These are phyloP conservation scores for Amanita thiersii DNA, from an alignment of 768 basidiomycete genomes.

Conservation along the genomic window DNA sequence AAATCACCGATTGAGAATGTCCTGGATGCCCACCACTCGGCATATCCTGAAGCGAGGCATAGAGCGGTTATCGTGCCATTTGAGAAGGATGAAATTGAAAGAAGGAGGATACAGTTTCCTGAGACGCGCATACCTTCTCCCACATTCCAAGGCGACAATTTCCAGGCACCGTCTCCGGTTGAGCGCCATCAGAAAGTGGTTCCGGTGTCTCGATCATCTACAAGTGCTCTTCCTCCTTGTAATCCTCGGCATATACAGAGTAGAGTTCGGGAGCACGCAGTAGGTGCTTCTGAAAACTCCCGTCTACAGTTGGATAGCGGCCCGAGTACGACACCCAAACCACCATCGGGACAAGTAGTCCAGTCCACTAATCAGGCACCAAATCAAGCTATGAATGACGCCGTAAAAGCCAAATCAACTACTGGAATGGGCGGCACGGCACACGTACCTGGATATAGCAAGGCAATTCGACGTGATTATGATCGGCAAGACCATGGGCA, in stretches of 20 bases:
- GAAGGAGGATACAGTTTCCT: neutral
- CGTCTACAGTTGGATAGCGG: no score
- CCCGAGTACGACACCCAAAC: no score
- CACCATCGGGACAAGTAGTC: no score
- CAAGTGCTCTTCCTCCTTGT: neutral
- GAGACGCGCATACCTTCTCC: constrained; percentile 3
- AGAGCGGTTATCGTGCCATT: neutral
- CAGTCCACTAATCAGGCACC: neutral
- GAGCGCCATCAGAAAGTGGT: neutral
- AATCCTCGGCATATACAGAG: neutral
- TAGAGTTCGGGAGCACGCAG: no score
- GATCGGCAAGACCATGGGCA: neutral
- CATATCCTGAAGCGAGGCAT: neutral
- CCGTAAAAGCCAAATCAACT: neutral
- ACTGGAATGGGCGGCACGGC: no score
- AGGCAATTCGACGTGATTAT: neutral
- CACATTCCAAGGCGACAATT: neutral
- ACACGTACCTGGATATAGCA: neutral
- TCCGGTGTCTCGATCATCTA: neutral
- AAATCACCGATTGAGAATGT: neutral
- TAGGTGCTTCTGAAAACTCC: no score
- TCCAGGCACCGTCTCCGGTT: neutral
- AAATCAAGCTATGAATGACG: neutral
- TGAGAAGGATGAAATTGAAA: neutral
- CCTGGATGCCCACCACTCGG: neutral